Percentiles rank a stretch among this genome's conserved stretches.
These are phyloP conservation scores for Apostasia ramifera DNA, from an alignment of 106 monocot species.

Conservation along the genomic window DNA sequence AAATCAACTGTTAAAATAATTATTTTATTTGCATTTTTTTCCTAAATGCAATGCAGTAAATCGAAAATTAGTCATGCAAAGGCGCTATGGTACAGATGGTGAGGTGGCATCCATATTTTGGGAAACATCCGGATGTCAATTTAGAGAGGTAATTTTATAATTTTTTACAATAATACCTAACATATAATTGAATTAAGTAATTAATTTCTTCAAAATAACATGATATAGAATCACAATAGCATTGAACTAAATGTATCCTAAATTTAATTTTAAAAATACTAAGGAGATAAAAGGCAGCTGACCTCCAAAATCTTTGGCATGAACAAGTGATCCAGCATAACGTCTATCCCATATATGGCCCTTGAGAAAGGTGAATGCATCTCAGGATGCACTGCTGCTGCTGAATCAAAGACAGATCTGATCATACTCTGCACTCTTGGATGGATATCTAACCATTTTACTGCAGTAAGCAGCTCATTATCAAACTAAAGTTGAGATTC, in stretches of 20 bases:
- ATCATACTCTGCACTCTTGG: constrained; percentile 63
- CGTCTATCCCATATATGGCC: constrained; percentile 95
- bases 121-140: no score
- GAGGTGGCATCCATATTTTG: no score
- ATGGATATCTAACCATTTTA: constrained; percentile 89
- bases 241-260: neutral
- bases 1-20: no score
- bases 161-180: no score
- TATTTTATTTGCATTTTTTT: no score
- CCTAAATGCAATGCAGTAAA: no score
- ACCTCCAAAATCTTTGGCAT: constrained; percentile 98
- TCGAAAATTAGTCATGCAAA: no score
- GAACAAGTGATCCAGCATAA: constrained; percentile 79
- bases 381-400: constrained; percentile 74
- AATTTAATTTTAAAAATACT: neutral
- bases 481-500: neutral
- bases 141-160: no score
- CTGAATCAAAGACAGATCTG: constrained; percentile 71
- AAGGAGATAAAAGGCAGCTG: neutral
- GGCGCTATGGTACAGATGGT: no score
- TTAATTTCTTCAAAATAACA: neutral
- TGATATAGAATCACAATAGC: neutral
- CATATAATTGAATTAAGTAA: neutral
- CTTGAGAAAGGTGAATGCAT: constrained; percentile 80
- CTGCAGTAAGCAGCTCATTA: constrained; percentile 28